Base-by-base conservation (phyloP, 2,329 filamentous ascomycete species). In the Fusarium cicatricum region DNA sequence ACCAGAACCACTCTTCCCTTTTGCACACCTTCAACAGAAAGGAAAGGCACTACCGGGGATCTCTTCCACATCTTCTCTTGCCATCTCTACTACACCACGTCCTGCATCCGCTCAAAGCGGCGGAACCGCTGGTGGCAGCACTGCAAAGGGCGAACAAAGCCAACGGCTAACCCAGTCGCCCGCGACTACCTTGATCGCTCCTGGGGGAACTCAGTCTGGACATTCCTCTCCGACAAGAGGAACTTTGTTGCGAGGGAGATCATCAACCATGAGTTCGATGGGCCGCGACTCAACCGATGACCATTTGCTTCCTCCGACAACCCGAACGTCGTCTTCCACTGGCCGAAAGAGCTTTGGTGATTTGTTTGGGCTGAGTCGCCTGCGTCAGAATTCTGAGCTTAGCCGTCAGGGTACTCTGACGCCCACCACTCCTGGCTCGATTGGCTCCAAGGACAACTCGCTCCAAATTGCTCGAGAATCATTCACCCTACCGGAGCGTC, bases 271-370 rank as follows among this genome's bases (percentile, higher is more conserved):
- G 78, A 93, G 90, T 68, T 98, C 94, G 1, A 75, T 94, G 37
- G 86, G 88, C 15, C 87, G 89, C 60, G 83, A 85, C 48, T 91
- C 89, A 1, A 86, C 87, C 48, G 90, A 92, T 58, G 85, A 89
- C 29, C 85, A 88, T 48, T 82, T 90, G 5, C 80, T 85, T 7
- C 86, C 89, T 3, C 87, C 87, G 4, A 84, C 85, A 19, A 75
- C 86, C n/a, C 83, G 92, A 45, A 93, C 87, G 6, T 97, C 93
- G 1, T 91, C 89, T 1, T 97, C 92, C 1, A 94, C 89, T n/a
- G 92, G 93, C 5, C 85, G 95, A 49, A 95, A 93, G 75, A 98
- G 94, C 74, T 92, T 99, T 67, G 92, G 93, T 47, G 95, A 97
- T 64, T 79, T 98, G 16, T 87, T 99, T 67, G 89, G 86, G 12